phyloP scores from a whole-genome alignment of 805 yeast species.

The Ogataea naganishii region DNA sequence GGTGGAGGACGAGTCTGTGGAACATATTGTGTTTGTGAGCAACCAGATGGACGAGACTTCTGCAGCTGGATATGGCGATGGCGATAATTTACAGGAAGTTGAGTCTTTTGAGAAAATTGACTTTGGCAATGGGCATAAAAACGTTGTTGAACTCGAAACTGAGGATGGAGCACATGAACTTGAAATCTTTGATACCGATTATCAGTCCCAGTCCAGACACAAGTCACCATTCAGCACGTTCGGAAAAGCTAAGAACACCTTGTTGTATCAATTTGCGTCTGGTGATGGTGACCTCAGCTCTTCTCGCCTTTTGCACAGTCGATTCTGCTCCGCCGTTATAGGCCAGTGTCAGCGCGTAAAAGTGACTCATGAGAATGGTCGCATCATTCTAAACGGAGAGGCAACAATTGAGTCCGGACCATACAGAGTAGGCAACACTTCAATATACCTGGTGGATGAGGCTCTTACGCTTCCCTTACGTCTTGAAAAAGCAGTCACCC shows the following conservation, averaged over 20 bases:
- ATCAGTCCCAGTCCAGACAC: too few species aligned
- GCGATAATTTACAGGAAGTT: too few species aligned
- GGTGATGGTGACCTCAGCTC: slow-evolving; percentile 29
- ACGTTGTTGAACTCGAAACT: too few species aligned
- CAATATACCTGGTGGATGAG: slow-evolving; percentile 58
- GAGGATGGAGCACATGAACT: too few species aligned
- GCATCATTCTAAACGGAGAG: slow-evolving; percentile 46
- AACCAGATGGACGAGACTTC: slow-evolving; percentile 29
- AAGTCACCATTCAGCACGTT: too few species aligned
- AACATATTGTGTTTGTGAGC: slow-evolving; percentile 58
- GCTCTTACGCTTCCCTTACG: slow-evolving; percentile 56
- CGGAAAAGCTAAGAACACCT: slow-evolving; percentile 19
- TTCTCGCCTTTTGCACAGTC: slow-evolving; percentile 36
- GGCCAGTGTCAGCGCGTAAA: slow-evolving; percentile 64
- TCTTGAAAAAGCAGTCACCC: slow-evolving; percentile 57
- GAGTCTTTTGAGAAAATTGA: too few species aligned
- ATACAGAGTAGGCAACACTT: slow-evolving; percentile 48
- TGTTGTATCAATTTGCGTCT: slow-evolving; percentile 59
- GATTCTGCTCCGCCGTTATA: slow-evolving; percentile 47
- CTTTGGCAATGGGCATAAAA: too few species aligned
- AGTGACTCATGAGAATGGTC: slow-evolving; percentile 23
- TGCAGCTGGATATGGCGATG: slow-evolving; percentile 21
- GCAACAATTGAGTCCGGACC: slow-evolving; percentile 35
- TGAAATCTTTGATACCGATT: too few species aligned
- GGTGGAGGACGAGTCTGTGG: slow-evolving; percentile 41